Base-by-base conservation (phyloP, 2,329 filamentous ascomycete genomes). In the Diaporthe australafricana region DNA sequence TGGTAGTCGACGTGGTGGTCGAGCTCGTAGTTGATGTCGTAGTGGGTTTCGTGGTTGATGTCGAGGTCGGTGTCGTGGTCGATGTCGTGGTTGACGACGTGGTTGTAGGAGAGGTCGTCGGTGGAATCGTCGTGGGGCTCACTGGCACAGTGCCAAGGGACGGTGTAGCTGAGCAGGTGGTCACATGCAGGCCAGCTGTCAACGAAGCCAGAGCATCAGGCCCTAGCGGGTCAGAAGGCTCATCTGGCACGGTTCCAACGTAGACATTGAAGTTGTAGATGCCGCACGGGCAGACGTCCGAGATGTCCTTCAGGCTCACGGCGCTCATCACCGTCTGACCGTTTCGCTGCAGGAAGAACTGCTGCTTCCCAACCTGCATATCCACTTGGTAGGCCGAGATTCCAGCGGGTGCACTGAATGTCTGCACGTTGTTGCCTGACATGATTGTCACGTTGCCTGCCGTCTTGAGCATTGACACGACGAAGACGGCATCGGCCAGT, bases 181-280 rank as follows among this genome's bases (percentile, higher is more conserved):
- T 75, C 17, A 79, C 79, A 30, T 77, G 75, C 30, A 81, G 74
- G 25, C 79, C 79, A 22, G 68, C 72, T n/a, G 75, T 76, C 16
- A 81, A 74, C 0, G 73, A 77, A 2, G 76, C 72, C 25, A 79
- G 75, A 6, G 81, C 84, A 48, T 76, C 79, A 2, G 81, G 76
- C 60, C 78, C 77, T 1, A 85, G 80, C 62, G 78, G 75, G 69
- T 85, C 83, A 12, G 77, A 75, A 20, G 74, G 30, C 17, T 80
- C 77, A 0, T 79, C 79, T 3, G 87, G 86, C 3, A 89, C 79
- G 1, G 82, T 85, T 17, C 87, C 87, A 0, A 88, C 86, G 73
- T 87, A 89, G 17, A 86, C 83, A 71, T 89, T 89, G 80, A 86
- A 89, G 79, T 89, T 89, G 81, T 88, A 88, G 62, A 88, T 80